Percentiles rank a stretch among this genome's conserved stretches.
phyloP scores from a whole-genome alignment of 345 rosid genomes.

The Rhodamnia rubescens region DNA sequence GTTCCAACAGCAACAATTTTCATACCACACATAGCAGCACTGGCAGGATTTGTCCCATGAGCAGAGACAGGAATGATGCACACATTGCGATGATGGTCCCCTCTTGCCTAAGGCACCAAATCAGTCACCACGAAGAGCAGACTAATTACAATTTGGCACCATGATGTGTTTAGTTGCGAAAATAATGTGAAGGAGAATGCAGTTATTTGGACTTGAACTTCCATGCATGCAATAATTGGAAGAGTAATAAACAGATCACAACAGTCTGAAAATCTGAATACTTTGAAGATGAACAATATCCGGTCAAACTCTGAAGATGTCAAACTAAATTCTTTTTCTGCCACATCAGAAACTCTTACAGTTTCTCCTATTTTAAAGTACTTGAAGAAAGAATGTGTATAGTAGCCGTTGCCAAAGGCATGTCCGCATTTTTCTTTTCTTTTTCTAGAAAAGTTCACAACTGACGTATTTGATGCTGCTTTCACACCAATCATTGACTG shows the following conservation, averaged over 20 bases:
- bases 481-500: not conserved
- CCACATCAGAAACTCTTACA: not conserved
- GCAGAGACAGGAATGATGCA: constrained; percentile 99
- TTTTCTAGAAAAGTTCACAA: not conserved
- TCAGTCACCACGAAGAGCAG: not conserved
- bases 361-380: not conserved
- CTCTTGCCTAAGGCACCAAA: constrained; percentile 49
- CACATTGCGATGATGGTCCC: constrained; percentile 91
- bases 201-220: not conserved
- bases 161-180: not conserved
- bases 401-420: not conserved
- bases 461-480: not conserved
- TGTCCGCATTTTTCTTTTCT: not conserved
- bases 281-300: not conserved
- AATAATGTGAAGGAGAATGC: not conserved
- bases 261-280: not conserved
- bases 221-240: not conserved
- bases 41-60: constrained; percentile 99
- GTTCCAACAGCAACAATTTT: constrained; percentile 92
- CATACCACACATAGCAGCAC: constrained; percentile 99
- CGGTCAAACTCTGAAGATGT: not conserved
- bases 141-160: not conserved
- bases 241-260: not conserved
- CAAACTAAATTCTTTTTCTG: not conserved
- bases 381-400: not conserved